Evolutionary conservation across 2,329 filamentous ascomycete species (phyloP).

Genomic region (Sodiomyces alkalinus): DNA sequence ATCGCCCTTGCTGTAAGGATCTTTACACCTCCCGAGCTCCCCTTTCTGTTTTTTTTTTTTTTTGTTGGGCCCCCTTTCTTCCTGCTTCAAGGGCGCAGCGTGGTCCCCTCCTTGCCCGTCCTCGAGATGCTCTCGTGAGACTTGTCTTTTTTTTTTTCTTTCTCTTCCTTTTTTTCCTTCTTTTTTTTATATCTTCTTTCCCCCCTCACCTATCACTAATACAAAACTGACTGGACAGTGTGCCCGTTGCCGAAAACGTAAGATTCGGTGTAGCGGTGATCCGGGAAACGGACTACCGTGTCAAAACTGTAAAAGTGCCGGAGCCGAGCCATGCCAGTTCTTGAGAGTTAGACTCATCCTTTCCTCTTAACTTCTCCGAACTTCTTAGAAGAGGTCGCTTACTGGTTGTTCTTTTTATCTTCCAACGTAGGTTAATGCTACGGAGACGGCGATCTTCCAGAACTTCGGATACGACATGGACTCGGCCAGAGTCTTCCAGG

Average conservation of each 20-base stretch:
- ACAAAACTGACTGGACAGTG: slow-evolving; percentile 61
- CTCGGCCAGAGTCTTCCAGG: slow-evolving; percentile 17
- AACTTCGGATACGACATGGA: slow-evolving; percentile 22
- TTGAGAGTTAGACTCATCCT: slow-evolving; percentile 47
- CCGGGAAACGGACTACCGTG: slow-evolving; percentile 63
- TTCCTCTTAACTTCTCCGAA: background rate
- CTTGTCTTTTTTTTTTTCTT: background rate
- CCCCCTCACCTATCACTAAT: no score
- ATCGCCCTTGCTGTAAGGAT: slow-evolving; percentile 45
- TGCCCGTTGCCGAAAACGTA: slow-evolving; percentile 75
- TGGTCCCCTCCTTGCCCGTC: background rate
- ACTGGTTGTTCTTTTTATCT: no score
- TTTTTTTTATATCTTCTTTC: no score
- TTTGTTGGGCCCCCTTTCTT: background rate
- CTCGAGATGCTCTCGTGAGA: no score
- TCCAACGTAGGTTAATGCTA: slow-evolving; percentile 19
- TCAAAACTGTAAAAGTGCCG: slow-evolving; percentile 65
- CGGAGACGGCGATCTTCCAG: slow-evolving; percentile 18
- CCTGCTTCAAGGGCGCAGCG: background rate
- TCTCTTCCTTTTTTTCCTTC: no score
- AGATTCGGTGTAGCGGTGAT: slow-evolving; percentile 90
- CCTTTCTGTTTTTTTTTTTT: no score
- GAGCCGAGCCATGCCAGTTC: slow-evolving; percentile 59
- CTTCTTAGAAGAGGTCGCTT: no score
- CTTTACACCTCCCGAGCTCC: no score